A percentile compares a stretch with the other conserved stretches of the same genome.
Evolutionary conservation across 805 yeast species (phyloP).

Genomic region (Lachancea cidri): DNA sequence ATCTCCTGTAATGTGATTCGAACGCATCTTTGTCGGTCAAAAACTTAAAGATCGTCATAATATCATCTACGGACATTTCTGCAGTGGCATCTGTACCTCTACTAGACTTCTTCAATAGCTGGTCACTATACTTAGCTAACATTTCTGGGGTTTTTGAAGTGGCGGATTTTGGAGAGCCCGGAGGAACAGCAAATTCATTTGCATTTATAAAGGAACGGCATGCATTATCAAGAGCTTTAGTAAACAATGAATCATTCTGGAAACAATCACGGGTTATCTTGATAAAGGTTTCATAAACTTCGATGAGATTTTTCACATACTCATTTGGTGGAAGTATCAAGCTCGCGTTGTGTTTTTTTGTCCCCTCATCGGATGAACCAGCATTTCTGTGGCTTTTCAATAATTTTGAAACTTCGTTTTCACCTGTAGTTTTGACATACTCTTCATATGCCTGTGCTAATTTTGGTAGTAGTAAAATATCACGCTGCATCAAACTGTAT

Average conservation of each 20-base stretch:
- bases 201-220: constrained; percentile 78
- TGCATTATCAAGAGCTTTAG: constrained; percentile 84
- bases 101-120: constrained; percentile 68
- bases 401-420: constrained; percentile 23
- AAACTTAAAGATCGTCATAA: constrained; percentile 82
- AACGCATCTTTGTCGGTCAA: constrained; percentile 93
- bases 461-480: constrained; percentile 73
- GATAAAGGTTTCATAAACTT: constrained; percentile 58
- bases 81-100: constrained; percentile 60
- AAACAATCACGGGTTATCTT: constrained; percentile 36
- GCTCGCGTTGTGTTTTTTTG: constrained; percentile 42
- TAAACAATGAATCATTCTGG: constrained; percentile 68
- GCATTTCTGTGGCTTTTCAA: constrained; percentile 15
- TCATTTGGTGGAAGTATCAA: constrained; percentile 48
- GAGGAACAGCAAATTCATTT: constrained; percentile 72
- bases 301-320: constrained; percentile 72
- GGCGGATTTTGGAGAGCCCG: constrained; percentile 41
- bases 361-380: constrained; percentile 14
- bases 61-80: constrained; percentile 76
- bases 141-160: constrained; percentile 86
- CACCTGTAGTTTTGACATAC: constrained; percentile 66
- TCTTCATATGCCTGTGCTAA: constrained; percentile 66
- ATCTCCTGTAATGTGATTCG: constrained; percentile 86
- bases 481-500: constrained; percentile 70
- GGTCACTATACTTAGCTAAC: constrained; percentile 84